Evolutionary conservation across 805 yeast species (phyloP).

Genomic region (Yarrowia deformans): DNA sequence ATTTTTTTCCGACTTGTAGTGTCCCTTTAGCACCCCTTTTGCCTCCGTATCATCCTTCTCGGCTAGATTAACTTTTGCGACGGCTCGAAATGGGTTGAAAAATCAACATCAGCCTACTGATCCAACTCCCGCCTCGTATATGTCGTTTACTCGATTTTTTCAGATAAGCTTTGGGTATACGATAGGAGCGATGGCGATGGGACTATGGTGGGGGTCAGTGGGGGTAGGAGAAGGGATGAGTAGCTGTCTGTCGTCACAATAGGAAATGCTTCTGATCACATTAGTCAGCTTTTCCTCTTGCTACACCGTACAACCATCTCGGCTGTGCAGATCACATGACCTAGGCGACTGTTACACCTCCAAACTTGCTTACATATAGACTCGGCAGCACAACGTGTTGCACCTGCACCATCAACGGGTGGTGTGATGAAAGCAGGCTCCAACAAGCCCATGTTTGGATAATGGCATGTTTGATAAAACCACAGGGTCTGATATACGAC

Average conservation of each 20-base stretch:
- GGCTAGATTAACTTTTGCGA: constrained; percentile 10
- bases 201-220: too few species aligned
- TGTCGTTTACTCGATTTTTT: neutral
- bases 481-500: neutral
- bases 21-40: neutral
- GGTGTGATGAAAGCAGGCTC: neutral
- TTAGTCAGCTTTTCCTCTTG: neutral
- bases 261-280: too few species aligned
- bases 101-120: constrained; percentile 31
- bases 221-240: too few species aligned
- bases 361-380: constrained; percentile 14
- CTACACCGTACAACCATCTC: neutral
- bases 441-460: too few species aligned
- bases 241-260: neutral
- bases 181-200: constrained; percentile 2
- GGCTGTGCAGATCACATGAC: neutral
- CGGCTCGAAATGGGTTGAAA: constrained; percentile 11
- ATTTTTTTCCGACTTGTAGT: neutral
- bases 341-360: neutral
- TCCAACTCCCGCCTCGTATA: constrained; percentile 5
- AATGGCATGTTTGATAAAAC: too few species aligned
- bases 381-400: neutral
- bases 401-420: neutral
- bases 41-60: neutral
- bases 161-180: constrained; percentile 27